Evolutionary conservation across 2,329 filamentous ascomycete species (phyloP).

Genomic region (Aspergillus tanneri): DNA sequence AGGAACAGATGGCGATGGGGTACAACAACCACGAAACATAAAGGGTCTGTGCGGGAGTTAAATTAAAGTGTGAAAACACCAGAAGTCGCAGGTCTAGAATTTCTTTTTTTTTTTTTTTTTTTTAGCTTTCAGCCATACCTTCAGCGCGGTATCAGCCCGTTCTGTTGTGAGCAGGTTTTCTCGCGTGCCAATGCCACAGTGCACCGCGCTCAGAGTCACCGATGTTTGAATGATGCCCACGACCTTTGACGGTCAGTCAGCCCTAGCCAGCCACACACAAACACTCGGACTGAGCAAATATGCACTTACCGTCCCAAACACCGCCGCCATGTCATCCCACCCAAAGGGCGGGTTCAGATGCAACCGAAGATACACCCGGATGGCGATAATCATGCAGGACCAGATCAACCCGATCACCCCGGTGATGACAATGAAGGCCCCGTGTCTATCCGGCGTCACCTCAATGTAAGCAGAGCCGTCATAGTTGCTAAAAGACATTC

Average conservation of each 20-base stretch:
- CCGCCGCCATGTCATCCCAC: neutral
- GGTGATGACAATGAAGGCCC: neutral
- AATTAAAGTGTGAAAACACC: neutral
- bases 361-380: neutral
- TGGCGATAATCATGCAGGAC: neutral
- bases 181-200: neutral
- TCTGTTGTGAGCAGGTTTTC: neutral
- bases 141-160: neutral
- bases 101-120: too few species aligned
- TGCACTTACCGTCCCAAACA: neutral
- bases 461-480: neutral
- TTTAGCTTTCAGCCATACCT: too few species aligned
- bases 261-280: neutral
- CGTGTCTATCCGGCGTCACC: neutral
- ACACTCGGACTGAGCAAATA: neutral
- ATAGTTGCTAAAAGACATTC: neutral
- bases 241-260: neutral
- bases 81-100: too few species aligned
- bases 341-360: neutral
- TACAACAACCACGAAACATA: conserved; percentile 3
- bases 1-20: neutral
- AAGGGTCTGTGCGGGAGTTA: neutral
- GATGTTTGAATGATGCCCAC: conserved; percentile 1
- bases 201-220: neutral
- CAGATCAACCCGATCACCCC: neutral